Percentiles rank a stretch among this genome's conserved stretches.
These are phyloP conservation scores for Ogataea pilisensis DNA, from an alignment of 805 yeast genomes.

Conservation along the genomic window DNA sequence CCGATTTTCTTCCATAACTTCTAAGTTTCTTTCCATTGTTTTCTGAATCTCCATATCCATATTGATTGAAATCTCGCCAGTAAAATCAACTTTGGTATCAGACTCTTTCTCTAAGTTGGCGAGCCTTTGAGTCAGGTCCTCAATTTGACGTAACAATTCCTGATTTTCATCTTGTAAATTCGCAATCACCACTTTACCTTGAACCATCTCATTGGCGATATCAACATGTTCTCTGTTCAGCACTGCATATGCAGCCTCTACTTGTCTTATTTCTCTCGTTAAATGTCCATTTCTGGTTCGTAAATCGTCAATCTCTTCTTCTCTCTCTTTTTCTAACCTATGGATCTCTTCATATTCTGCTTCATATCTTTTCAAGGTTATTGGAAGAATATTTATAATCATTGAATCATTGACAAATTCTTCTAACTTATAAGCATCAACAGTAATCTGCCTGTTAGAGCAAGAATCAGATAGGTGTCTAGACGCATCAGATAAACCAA, in stretches of 20 bases:
- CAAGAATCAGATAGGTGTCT: slow-evolving; percentile 16
- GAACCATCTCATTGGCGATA: slow-evolving; percentile 83
- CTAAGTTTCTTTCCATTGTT: slow-evolving; percentile 57
- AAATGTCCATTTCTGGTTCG: slow-evolving; percentile 66
- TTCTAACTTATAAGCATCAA: slow-evolving; percentile 55
- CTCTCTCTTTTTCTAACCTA: slow-evolving; percentile 58
- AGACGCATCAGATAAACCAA: slow-evolving; percentile 1
- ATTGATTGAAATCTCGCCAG: slow-evolving; percentile 29
- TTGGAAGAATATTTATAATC: slow-evolving; percentile 67
- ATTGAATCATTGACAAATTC: slow-evolving; percentile 76
- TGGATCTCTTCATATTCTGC: slow-evolving; percentile 76
- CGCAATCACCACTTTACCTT: slow-evolving; percentile 70
- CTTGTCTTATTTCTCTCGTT: slow-evolving; percentile 64
- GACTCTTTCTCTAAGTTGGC: slow-evolving; percentile 30
- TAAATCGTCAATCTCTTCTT: slow-evolving; percentile 55
- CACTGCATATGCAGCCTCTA: slow-evolving; percentile 65
- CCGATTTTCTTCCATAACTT: slow-evolving; percentile 62
- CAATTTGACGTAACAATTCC: slow-evolving; percentile 48
- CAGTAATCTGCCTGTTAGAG: slow-evolving; percentile 17
- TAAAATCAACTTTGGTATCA: slow-evolving; percentile 23
- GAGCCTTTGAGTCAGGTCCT: slow-evolving; percentile 41
- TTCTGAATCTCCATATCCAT: slow-evolving; percentile 49
- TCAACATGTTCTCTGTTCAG: slow-evolving; percentile 81
- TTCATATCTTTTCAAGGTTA: slow-evolving; percentile 63
- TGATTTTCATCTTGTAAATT: slow-evolving; percentile 70